Base-by-base conservation (phyloP, 2,329 filamentous ascomycete species). In the Diaporthe citriasiana region DNA sequence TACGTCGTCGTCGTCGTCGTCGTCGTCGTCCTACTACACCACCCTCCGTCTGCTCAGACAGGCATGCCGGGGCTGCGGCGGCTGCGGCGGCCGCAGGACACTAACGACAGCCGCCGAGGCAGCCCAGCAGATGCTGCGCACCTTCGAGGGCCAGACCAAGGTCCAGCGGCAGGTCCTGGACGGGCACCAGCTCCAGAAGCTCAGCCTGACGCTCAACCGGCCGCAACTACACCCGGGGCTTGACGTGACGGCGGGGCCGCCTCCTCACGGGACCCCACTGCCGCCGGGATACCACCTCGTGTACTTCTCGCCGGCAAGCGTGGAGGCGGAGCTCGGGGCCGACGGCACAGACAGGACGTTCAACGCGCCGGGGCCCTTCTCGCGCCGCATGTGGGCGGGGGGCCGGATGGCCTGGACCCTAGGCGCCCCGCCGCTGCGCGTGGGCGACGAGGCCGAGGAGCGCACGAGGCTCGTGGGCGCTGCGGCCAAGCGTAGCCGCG, bases 361-460 rank as follows among this genome's bases (percentile, higher is more conserved):
- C 79, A 93, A 92, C 76, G 87, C 90, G 0, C 85, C 89, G 0
- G 75, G 82, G 4, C 90, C 90, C 0, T 93, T 92, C 73, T 91
- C 89, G 2, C 82, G 91, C 40, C 85, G 91, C 17, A 93, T 93
- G 91, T 93, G 91, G 91, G 91, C 91, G 0, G 91, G 91, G 1
- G 91, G 91, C 0, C 83, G 85, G 72, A 89, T 93, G 81, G 79
- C 80, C 19, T 92, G 90, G 89, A 78, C 76, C 63, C n/a, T 63
- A 13, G 73, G 70, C 6, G 72, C 51, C 17, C 38, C 77, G 27
- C 76, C 80, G 25, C 79, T 92, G 74, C 82, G 84, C 2, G 86
- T 92, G 1, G 90, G 89, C 1, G 88, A 85, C 81, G 33, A 78
- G 69, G 82, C 83, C 9, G 82, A 81, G 78, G 77, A 72, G 75